Evolutionary conservation across 1,139 yeast genomes (phyloP).

Genomic region (Candida smagusa): DNA sequence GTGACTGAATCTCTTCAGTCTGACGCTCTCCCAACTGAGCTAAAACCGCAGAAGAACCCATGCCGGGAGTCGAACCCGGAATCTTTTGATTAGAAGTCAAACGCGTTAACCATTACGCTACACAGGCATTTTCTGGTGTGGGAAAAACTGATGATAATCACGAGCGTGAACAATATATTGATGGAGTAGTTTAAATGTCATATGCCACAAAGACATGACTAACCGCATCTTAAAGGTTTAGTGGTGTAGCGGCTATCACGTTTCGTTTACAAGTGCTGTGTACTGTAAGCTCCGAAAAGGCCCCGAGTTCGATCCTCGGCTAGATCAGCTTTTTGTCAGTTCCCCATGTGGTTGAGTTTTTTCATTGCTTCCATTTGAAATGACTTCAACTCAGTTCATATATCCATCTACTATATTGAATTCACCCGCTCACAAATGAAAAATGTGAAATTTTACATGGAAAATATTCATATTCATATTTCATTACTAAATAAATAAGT

Average conservation of each 20-base stretch:
- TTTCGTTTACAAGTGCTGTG: slow-evolving; percentile 15
- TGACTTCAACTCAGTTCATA: no score
- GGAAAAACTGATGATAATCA: no score
- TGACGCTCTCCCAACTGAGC: slow-evolving; percentile 93
- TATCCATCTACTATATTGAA: no score
- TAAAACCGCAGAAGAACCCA: slow-evolving; percentile 34
- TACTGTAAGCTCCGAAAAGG: slow-evolving; percentile 16
- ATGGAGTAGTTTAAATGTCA: no score
- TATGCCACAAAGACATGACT: no score
- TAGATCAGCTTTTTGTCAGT: slow-evolving; percentile 12
- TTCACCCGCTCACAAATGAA: no score
- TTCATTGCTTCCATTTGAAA: no score
- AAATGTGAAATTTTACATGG: no score
- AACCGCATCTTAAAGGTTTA: slow-evolving; percentile 10
- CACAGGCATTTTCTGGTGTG: slow-evolving; percentile 10
- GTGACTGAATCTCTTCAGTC: slow-evolving; percentile 59
- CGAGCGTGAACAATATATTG: no score
- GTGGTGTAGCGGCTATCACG: slow-evolving; percentile 21
- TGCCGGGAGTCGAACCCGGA: slow-evolving; percentile 23
- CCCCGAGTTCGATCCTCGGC: slow-evolving; percentile 20
- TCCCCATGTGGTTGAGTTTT: no score
- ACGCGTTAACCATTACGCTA: slow-evolving; percentile 17
- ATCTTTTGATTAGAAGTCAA: slow-evolving; percentile 20
- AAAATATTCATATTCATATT: no score
- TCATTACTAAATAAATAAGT: slow-evolving; percentile 1